A percentile compares a stretch with the other conserved stretches of the same genome.
These are phyloP conservation scores for Meripilus lineatus DNA, from an alignment of 1,284 basidiomycete species.

Conservation along the genomic window DNA sequence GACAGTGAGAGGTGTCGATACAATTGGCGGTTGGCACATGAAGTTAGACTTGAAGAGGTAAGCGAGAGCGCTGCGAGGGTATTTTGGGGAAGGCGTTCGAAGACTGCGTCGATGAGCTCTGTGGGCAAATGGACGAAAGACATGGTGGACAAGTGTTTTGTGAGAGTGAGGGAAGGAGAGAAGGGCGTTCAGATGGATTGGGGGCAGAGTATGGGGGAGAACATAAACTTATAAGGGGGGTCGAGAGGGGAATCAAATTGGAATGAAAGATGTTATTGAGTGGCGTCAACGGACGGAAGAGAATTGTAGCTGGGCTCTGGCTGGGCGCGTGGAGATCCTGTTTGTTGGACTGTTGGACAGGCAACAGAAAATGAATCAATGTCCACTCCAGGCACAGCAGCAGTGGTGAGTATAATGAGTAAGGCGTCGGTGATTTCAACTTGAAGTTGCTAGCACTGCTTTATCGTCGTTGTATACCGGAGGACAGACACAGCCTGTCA, in stretches of 20 bases:
- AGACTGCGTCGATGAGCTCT: slow-evolving; percentile 28
- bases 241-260: slow-evolving; percentile 2
- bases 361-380: too few species aligned
- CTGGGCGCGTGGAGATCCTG: too few species aligned
- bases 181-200: slow-evolving; percentile 1
- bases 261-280: not conserved
- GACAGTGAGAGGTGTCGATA: slow-evolving; percentile 53
- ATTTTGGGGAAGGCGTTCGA: slow-evolving; percentile 24
- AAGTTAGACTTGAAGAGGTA: slow-evolving; percentile 37
- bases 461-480: too few species aligned
- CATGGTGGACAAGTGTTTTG: slow-evolving; percentile 30
- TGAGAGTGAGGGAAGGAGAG: slow-evolving; percentile 47
- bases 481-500: too few species aligned
- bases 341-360: too few species aligned
- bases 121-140: slow-evolving; percentile 28
- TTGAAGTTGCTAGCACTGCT: too few species aligned
- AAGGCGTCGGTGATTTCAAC: too few species aligned
- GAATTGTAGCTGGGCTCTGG: too few species aligned
- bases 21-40: slow-evolving; percentile 52
- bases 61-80: slow-evolving; percentile 35
- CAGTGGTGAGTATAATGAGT: too few species aligned
- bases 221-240: not conserved
- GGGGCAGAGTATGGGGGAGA: not conserved
- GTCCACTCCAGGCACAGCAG: too few species aligned
- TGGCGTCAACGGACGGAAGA: too few species aligned